Conservation (phyloP, 2,329 filamentous ascomycete species). For the Aspergillus sp. region DNA sequence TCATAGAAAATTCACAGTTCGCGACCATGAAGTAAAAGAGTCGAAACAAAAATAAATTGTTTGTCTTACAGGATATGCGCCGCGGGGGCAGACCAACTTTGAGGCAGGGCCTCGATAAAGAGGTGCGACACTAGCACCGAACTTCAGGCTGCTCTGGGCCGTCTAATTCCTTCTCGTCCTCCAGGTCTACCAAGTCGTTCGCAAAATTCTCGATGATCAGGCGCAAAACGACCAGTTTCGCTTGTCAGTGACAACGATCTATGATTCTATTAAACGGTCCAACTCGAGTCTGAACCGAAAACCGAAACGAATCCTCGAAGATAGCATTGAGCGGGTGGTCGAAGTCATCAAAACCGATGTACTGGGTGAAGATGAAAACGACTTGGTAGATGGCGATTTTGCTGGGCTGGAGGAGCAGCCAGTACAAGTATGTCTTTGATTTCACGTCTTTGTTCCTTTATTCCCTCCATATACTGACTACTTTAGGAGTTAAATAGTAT, state of each 20-base stretch:
- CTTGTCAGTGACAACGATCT: constrained; percentile 64
- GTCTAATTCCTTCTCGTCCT: constrained; percentile 12
- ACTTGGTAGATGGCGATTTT: constrained; percentile 52
- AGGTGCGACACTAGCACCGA: constrained; percentile 41
- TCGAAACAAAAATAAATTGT: background rate
- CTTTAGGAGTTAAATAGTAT: constrained; percentile 58
- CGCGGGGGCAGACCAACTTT: constrained; percentile 49
- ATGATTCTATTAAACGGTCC: constrained; percentile 77
- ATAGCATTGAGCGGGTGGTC: constrained; percentile 80
- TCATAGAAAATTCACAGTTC: constrained; percentile 19
- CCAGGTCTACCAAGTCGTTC: constrained; percentile 73
- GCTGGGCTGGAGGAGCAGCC: constrained; percentile 47
- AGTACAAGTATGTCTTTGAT: constrained; percentile 25
- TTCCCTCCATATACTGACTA: constrained; percentile 17
- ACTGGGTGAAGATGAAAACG: constrained; percentile 53
- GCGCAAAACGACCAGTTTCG: constrained; percentile 49
- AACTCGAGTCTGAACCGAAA: constrained; percentile 84
- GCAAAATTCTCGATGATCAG: constrained; percentile 70
- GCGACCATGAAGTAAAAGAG: background rate
- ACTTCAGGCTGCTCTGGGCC: background rate
- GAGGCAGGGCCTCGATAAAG: constrained; percentile 62
- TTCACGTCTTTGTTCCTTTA: background rate
- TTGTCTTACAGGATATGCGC: constrained; percentile 33
- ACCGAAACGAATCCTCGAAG: constrained; percentile 78
- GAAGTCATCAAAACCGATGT: constrained; percentile 68